These are phyloP conservation scores for Trichocladium uniseriatum DNA, from an alignment of 495 filamentous ascomycete species.

Conservation along the genomic window DNA sequence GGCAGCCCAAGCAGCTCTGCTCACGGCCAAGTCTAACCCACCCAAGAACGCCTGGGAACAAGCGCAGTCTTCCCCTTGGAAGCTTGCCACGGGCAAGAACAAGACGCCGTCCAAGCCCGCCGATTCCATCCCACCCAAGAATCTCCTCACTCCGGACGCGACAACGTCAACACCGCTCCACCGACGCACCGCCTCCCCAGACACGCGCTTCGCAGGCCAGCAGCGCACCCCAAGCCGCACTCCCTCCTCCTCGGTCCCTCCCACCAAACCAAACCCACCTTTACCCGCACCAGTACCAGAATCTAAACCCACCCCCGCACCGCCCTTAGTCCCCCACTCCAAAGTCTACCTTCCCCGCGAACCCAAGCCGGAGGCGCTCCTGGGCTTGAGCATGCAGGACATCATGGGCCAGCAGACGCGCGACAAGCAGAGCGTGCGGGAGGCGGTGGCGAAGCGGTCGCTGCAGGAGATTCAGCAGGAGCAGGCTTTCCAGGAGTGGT, in stretches of 20 bases:
- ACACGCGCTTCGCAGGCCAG: constrained; percentile 47
- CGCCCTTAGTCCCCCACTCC: constrained; percentile 38
- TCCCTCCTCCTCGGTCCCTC: constrained; percentile 5
- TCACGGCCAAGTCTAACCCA: constrained; percentile 5
- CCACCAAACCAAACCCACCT: not conserved
- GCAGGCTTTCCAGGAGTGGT: constrained; percentile 96
- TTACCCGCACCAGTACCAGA: not conserved
- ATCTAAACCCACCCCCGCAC: constrained; percentile 9
- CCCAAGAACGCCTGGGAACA: constrained; percentile 30
- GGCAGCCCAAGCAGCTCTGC: constrained; percentile 26
- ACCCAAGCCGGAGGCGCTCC: constrained; percentile 43
- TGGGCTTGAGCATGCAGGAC: constrained; percentile 69
- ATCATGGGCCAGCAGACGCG: constrained; percentile 80
- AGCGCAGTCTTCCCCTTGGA: constrained; percentile 60
- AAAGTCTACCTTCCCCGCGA: constrained; percentile 40
- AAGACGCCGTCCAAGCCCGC: constrained; percentile 24
- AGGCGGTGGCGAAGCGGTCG: constrained; percentile 76
- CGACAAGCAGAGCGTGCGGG: constrained; percentile 72
- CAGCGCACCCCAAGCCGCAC: constrained; percentile 27
- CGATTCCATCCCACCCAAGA: constrained; percentile 36
- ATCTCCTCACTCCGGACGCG: constrained; percentile 27
- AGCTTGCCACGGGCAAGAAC: constrained; percentile 34
- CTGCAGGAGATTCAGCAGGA: constrained; percentile 91
- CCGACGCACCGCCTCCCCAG: constrained; percentile 43
- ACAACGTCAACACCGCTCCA: constrained; percentile 26